Percentiles rank a stretch among this genome's conserved stretches.
These are phyloP conservation scores for Herpetomonas tarakana DNA, from an alignment of 208 protist genomes.

Conservation along the genomic window DNA sequence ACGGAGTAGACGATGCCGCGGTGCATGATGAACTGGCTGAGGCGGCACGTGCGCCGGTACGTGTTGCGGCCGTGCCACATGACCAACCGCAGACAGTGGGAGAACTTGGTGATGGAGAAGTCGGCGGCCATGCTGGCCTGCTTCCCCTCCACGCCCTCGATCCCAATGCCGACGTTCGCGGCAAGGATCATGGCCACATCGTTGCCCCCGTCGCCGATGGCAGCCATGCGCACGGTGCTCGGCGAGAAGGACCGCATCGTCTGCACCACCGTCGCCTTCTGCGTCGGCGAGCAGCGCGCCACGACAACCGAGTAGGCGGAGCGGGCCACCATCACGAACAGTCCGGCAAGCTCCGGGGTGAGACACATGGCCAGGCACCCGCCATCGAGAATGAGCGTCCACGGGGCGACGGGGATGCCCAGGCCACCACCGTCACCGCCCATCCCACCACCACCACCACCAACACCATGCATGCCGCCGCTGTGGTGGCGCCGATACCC, in stretches of 20 bases:
- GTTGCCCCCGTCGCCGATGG: slow-evolving; percentile 99
- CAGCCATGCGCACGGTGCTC: slow-evolving; percentile 67
- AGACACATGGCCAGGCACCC: slow-evolving; percentile 63
- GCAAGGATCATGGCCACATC: slow-evolving; percentile 97
- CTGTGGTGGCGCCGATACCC: too few species aligned
- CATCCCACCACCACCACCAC: neutral
- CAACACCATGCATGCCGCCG: too few species aligned
- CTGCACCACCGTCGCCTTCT: slow-evolving; percentile 96
- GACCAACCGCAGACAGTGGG: slow-evolving; percentile 84
- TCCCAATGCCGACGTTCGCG: slow-evolving; percentile 96
- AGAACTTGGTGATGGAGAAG: slow-evolving; percentile 97
- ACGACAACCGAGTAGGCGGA: slow-evolving; percentile 92
- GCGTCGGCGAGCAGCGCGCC: slow-evolving; percentile 96
- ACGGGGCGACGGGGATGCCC: slow-evolving; percentile 20
- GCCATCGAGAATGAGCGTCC: slow-evolving; percentile 86
- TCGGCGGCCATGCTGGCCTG: slow-evolving; percentile 98
- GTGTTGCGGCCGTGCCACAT: slow-evolving; percentile 89
- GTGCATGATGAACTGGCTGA: slow-evolving; percentile 98
- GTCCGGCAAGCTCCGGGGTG: slow-evolving; percentile 14
- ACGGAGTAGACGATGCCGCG: slow-evolving; percentile 98
- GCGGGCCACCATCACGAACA: slow-evolving; percentile 53
- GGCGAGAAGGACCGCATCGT: slow-evolving; percentile 64
- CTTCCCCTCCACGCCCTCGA: slow-evolving; percentile 98
- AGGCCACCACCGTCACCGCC: slow-evolving; percentile 2
- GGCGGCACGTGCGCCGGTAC: slow-evolving; percentile 89